Evolutionary conservation across 352 stramenopile genomes (phyloP), one percentile per base, ranked within the genome.

Genomic region (Poterioochromonas sp.): DNA sequence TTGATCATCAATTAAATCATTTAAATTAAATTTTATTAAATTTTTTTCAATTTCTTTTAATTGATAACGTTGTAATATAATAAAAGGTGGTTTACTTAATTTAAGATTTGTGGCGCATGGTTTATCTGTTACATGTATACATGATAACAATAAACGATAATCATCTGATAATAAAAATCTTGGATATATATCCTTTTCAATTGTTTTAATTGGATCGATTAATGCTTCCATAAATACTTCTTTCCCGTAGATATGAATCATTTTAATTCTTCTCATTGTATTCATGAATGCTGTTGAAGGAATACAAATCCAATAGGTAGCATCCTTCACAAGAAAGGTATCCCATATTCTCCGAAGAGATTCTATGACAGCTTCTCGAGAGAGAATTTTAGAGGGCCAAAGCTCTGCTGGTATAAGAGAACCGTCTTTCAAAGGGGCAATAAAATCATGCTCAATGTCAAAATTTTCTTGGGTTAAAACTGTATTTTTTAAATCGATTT

Each of bases 191-290:
- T 74, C 65, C 34, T 37, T n/a, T 40, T 54, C 11, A 29, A 74
- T 58, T 2, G 65, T 74, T 35, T 58, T 53, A 3, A 74, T 35
- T 35, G 65, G 65, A 40, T 74, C 65, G 11, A 58, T 1, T 54
- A 74, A 58, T 53, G 65, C 65, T n/a, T 74, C 65, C 2, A 20
- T 40, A 54, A 74, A 74, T 12, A 58, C 39, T 58, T 74, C 65
- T 40, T 29, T 3, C 18, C 65, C 65, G 40, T 74, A 74, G 12
- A 74, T 34, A 37, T 51, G 12, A 34, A 74, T 37, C 1, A 74
- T 32, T 40, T 58, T 53, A 3, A 58, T 37, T 58, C 65, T n/a
- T 39, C 32, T 51, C 12, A 74, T 29, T 39, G 65, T 74, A 39
- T 74, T 74, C 40, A 37, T 5, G 0, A 51, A 34, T 20, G 53